Percentiles rank a stretch among this genome's conserved stretches.
phyloP scores from a whole-genome alignment of 2,329 filamentous ascomycete genomes.

The Penicillium decumbens region DNA sequence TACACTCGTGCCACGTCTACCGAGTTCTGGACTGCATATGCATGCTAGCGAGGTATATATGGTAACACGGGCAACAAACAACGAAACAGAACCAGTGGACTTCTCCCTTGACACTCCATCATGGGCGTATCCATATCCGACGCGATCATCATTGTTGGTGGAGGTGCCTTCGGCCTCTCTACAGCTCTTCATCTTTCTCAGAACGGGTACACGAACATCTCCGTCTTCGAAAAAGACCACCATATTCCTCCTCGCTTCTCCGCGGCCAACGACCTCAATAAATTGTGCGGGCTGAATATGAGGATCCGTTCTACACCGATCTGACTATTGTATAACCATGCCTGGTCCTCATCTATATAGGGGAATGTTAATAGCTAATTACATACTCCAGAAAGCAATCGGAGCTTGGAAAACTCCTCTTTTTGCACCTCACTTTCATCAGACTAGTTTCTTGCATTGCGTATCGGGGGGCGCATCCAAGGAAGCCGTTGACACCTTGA shows the following conservation, averaged over 20 bases:
- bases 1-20: neutral
- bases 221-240: constrained; percentile 45
- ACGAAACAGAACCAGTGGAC: neutral
- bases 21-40: neutral
- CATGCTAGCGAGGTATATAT: constrained; percentile 14
- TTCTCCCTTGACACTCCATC: neutral
- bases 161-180: constrained; percentile 51
- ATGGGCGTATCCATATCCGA: constrained; percentile 21
- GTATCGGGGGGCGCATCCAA: constrained; percentile 47
- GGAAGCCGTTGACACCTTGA: constrained; percentile 47
- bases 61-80: neutral
- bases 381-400: constrained; percentile 45
- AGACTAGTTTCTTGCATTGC: constrained; percentile 51
- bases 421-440: constrained; percentile 52
- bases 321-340: constrained; percentile 46
- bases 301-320: constrained; percentile 54
- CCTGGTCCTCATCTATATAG: neutral
- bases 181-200: constrained; percentile 47
- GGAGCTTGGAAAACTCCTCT: constrained; percentile 51
- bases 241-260: constrained; percentile 50
- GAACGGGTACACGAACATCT: constrained; percentile 46
- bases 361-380: neutral
- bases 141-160: constrained; percentile 40
- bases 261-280: constrained; percentile 58
- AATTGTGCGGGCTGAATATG: constrained; percentile 59